Evolutionary conservation across 108 stramenopile species (phyloP).

Genomic region (Cafeteria roenbergensis): DNA sequence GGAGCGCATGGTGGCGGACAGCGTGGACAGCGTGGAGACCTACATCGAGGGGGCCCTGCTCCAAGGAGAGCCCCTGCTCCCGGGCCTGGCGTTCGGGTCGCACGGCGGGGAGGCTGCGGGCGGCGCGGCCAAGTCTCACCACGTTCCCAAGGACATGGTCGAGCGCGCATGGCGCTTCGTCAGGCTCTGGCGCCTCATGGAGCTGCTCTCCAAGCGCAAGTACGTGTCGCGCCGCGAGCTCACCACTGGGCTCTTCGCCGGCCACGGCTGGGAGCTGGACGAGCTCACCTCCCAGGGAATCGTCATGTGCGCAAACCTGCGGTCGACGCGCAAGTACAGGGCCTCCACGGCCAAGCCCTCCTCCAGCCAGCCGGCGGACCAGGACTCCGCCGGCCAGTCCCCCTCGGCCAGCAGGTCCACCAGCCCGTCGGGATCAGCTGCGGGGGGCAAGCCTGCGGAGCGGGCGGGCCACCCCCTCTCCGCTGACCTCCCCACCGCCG

Average conservation of each 20-base stretch:
- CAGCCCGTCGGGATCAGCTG: not conserved
- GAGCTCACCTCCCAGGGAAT: not conserved
- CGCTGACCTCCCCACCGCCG: not conserved
- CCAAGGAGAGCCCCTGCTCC: not conserved
- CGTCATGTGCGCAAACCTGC: slow-evolving; percentile 5
- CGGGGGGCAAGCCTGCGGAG: no score
- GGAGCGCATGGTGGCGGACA: slow-evolving; percentile 1
- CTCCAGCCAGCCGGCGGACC: not conserved
- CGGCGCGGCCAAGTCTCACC: not conserved
- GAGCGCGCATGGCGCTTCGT: not conserved
- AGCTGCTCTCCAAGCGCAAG: not conserved
- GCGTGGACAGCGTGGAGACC: not conserved
- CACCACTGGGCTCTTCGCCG: not conserved
- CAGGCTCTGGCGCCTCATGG: not conserved
- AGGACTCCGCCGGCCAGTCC: not conserved
- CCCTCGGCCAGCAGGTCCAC: not conserved
- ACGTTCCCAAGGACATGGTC: not conserved
- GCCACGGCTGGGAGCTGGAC: not conserved
- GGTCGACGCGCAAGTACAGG: not conserved
- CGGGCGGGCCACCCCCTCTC: no score
- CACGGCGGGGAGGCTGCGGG: not conserved
- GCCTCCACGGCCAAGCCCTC: not conserved
- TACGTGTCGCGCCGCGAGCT: slow-evolving; percentile 1
- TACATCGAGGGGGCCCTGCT: not conserved
- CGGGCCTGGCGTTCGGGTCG: not conserved